phyloP scores from a whole-genome alignment of 108 stramenopile genomes.

The Pseudonitzschia pungens region DNA sequence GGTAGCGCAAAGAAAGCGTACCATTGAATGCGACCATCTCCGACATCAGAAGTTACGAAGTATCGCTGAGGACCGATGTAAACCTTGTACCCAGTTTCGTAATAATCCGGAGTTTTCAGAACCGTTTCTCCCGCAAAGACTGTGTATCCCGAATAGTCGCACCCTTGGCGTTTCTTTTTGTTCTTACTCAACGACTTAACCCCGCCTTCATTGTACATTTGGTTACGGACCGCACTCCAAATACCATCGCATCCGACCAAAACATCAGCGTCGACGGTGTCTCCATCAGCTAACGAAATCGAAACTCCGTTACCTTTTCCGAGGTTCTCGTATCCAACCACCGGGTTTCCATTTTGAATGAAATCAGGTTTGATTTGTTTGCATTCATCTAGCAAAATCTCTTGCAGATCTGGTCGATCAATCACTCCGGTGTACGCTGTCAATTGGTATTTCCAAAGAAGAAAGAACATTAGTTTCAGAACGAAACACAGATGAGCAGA shows the following conservation, averaged over 20 bases:
- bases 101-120: conserved; percentile 87
- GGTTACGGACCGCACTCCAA: conserved; percentile 91
- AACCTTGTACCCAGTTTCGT: conserved; percentile 93
- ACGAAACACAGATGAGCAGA: neutral
- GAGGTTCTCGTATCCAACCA: conserved; percentile 71
- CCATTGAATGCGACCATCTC: conserved; percentile 96
- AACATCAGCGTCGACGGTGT: conserved; percentile 79
- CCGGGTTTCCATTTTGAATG: conserved; percentile 77
- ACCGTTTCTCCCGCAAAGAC: conserved; percentile 96
- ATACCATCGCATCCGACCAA: conserved; percentile 95
- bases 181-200: conserved; percentile 61
- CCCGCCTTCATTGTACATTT: conserved; percentile 93
- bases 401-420: conserved; percentile 96
- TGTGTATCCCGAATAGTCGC: conserved; percentile 95
- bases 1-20: conserved; percentile 98
- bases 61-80: conserved; percentile 96
- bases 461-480: conserved; percentile 55
- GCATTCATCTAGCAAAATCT: conserved; percentile 94
- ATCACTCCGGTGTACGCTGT: conserved; percentile 93
- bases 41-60: conserved; percentile 97
- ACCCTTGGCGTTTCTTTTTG: conserved; percentile 71
- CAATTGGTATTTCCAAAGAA: conserved; percentile 53
- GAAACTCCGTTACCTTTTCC: conserved; percentile 79
- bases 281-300: conserved; percentile 80
- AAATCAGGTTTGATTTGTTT: conserved; percentile 81